A percentile compares a stretch with the other conserved stretches of the same genome.
Conservation (phyloP, 1,284 basidiomycete genomes). For the Phenoliferia sp. region DNA sequence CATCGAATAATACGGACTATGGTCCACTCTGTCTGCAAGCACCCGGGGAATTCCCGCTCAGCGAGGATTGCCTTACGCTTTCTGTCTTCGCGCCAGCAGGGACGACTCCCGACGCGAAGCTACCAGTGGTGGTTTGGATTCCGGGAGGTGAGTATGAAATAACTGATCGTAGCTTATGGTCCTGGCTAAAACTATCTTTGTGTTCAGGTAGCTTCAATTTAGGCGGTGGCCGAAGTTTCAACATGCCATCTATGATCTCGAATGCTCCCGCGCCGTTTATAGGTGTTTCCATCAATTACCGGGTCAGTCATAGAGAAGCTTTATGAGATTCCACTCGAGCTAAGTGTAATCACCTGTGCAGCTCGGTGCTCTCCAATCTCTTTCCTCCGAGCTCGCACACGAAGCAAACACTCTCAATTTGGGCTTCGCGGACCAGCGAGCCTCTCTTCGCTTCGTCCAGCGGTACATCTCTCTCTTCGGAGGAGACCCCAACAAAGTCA, state of each 20-base stretch:
- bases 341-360: not conserved
- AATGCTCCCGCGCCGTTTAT: not conserved
- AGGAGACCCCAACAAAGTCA: slow-evolving; percentile 7
- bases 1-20: not conserved
- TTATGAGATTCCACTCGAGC: no score
- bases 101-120: slow-evolving; percentile 44
- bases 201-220: slow-evolving; percentile 8
- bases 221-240: not conserved
- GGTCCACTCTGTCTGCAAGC: slow-evolving; percentile 1
- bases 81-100: slow-evolving; percentile 51
- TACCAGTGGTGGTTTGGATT: slow-evolving; percentile 55
- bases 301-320: not conserved
- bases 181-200: no score
- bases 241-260: not conserved
- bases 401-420: slow-evolving; percentile 5
- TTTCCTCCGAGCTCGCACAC: not conserved
- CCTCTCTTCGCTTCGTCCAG: slow-evolving; percentile 1
- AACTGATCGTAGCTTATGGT: slow-evolving; percentile 16
- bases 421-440: slow-evolving; percentile 8
- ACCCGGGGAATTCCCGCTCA: slow-evolving; percentile 4
- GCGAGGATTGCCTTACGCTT: slow-evolving; percentile 51
- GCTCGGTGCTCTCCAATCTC: slow-evolving; percentile 3
- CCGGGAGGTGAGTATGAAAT: slow-evolving; percentile 38
- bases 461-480: slow-evolving; percentile 10
- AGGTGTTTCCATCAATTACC: not conserved